Base-by-base conservation (phyloP, 2,329 filamentous ascomycete genomes). In the Graphilbum ipis-grandicollis region DNA sequence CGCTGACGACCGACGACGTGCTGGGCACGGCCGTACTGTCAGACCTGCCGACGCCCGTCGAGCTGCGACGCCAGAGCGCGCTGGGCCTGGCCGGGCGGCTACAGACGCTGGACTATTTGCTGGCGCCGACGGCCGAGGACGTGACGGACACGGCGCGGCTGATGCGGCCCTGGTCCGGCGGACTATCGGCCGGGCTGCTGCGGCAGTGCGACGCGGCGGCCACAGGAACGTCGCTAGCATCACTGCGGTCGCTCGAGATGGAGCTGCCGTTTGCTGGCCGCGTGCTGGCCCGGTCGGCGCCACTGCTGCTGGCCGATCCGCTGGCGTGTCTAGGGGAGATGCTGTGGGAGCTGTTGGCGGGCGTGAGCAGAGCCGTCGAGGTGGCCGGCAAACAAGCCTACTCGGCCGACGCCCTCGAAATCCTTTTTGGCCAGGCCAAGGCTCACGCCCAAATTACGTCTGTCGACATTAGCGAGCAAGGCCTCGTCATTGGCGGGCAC, bases 261-360 rank as follows among this genome's bases (percentile, higher is more conserved):
- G 79, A 84, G 48, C 55, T 81, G 35, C 71, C 73, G 9, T 58
- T 68, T 3, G 57, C 81, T 41, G 71, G 70, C 9, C 61, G 62
- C 32, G 65, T 71, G 39, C 46, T 79, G 19, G 56, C 66, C 34
- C 50, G 55, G 26, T 60, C 70, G 40, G 65, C 63, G 37, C 48
- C 56, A 23, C 55, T 68, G 19, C 52, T 78, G 31, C 53, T 60
- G 4, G 51, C 57, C 13, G 26, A 74, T 45, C 63, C 71, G 3
- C 46, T 71, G 4, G 46, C 49, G 10, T 56, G 63, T 31, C 56
- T 78, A 15, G 64, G 63, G 41, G 47, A 55, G 10, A 48, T 66
- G 7, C 53, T 79, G 14, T 57, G 56, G 48, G 50, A 57, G 23
- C 48, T 72, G 21, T 50, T 71, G 37, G 47, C 54, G 3, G 53